Percentiles rank a stretch among this genome's conserved stretches.
phyloP scores from a whole-genome alignment of 208 protist genomes.

The Leishmania amazonensis region DNA sequence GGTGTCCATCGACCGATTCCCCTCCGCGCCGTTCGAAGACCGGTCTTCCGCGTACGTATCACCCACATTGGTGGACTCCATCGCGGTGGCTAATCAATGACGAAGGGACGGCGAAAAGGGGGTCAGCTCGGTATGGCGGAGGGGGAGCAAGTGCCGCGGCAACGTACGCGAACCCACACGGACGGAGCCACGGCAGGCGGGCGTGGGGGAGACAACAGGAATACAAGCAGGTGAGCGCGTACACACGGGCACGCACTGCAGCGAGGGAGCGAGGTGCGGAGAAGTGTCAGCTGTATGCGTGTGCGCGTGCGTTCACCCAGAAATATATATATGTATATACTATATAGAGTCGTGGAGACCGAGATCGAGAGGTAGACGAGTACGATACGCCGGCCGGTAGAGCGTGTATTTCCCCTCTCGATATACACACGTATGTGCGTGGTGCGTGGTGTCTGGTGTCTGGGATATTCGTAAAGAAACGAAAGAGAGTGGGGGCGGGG shows the following conservation, averaged over 20 bases:
- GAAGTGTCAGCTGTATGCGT: neutral
- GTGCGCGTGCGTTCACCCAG: neutral
- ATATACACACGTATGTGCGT: too few species aligned
- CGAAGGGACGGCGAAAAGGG: neutral
- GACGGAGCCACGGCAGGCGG: too few species aligned
- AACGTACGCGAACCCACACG: too few species aligned
- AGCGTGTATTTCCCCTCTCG: too few species aligned
- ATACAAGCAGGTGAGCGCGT: neutral
- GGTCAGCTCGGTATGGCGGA: neutral
- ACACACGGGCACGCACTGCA: neutral
- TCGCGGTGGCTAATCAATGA: neutral
- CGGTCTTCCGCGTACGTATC: neutral
- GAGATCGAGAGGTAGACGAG: too few species aligned
- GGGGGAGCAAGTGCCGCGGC: neutral
- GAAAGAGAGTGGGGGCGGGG: neutral
- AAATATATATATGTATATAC: neutral
- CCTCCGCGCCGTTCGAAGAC: constrained; percentile 6
- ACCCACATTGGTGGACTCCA: constrained; percentile 1
- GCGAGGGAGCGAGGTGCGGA: neutral
- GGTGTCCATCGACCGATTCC: constrained; percentile 12
- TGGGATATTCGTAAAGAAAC: neutral
- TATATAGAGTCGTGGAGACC: too few species aligned
- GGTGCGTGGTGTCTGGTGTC: too few species aligned
- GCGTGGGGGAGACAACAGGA: neutral
- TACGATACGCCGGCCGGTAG: too few species aligned